Evolutionary conservation across 768 basidiomycete species (phyloP), one percentile per base, ranked within the genome.

Genomic region (Mycena belliarum): DNA sequence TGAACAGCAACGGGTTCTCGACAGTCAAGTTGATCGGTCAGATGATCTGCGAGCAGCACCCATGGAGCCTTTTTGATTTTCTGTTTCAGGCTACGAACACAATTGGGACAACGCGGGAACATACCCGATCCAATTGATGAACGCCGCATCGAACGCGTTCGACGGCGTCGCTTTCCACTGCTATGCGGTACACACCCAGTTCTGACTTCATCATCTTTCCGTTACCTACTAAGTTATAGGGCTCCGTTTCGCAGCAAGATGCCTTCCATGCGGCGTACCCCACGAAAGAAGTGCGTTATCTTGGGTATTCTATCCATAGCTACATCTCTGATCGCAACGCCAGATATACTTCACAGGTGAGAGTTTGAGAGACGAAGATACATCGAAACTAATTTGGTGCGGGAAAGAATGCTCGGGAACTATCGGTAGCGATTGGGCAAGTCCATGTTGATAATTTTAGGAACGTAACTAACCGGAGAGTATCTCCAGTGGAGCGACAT

Each of bases 91-190:
- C 25, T 75, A 67, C 51, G 85, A 89, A 62, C 89, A 91, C 63
- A 91, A 92, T 65, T 92, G 89, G 89, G 75, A 80, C 48, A 79
- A 83, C 57, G 86, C 87, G 15, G 82, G 76, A 9, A 70, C 75
- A 21, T 91, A 91, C 61, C 85, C 89, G 0, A 77, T 86, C 2
- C 82, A 72, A 60, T 79, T 75, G 81, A 84, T 89, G 82, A 76
- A 85, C 66, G 75, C 80, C 44, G 82, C 81, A 6, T 74, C 72
- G 3, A 78, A 70, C 57, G 76, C 84, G 0, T 87, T 88, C 55
- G 75, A 79, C 16, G 89, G 89, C 5, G 87, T 85, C 14, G 73
- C 85, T 0, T 91, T 89, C 66, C 88, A 91, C 67, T 90, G 90
- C 64, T 90, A 92, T 55, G 73, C 69, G 10, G 76, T 72, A 61